These are phyloP conservation scores for Calonectria hongkongensis DNA, from an alignment of 2,329 filamentous ascomycete genomes.

Conservation along the genomic window DNA sequence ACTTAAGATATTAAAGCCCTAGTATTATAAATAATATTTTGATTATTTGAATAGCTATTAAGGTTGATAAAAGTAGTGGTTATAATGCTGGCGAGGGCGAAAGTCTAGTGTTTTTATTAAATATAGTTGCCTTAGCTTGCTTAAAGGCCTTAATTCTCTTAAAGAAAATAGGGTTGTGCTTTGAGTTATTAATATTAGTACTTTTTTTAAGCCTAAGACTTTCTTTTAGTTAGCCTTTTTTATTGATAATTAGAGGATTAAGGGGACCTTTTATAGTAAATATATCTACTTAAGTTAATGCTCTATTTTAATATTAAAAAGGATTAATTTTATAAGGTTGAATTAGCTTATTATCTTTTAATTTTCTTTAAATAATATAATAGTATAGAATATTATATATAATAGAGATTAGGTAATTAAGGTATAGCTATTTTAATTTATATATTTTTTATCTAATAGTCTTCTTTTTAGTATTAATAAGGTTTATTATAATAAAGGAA, in stretches of 20 bases:
- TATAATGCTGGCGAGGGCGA: neutral
- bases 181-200: neutral
- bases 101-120: neutral
- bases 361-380: neutral
- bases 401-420: neutral
- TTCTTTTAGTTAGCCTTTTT: neutral
- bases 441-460: neutral
- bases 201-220: slow-evolving; percentile 1
- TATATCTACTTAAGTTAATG: neutral
- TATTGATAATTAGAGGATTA: neutral
- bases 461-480: neutral
- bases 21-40: neutral
- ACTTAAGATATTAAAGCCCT: neutral
- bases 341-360: neutral
- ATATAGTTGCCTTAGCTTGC: neutral
- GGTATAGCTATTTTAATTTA: neutral
- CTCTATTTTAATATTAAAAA: neutral
- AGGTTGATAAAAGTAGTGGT: too few species aligned
- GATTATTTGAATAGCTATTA: too few species aligned
- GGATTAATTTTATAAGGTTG: neutral
- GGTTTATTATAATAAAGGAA: neutral
- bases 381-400: neutral
- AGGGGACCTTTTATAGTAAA: neutral
- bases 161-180: neutral
- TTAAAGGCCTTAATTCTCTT: neutral